Evolutionary conservation across 768 basidiomycete genomes (phyloP), one percentile per base, ranked within the genome.

Genomic region (Pisolithus sp.): DNA sequence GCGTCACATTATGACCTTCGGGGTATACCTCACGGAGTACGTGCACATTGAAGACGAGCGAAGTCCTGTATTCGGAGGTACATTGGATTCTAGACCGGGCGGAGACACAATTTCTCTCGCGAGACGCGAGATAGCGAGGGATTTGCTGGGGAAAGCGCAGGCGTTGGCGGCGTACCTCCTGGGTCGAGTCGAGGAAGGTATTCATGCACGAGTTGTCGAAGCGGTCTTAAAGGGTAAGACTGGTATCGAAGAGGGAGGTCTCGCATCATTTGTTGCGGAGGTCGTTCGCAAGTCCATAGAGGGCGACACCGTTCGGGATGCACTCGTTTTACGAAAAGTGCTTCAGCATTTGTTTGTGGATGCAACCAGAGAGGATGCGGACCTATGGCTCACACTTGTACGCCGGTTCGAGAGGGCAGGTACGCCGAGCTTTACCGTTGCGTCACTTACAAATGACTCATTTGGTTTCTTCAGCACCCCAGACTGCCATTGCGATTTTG

Each of bases 371-470:
- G 71, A 69, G 0, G 91, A 94, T 57, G 83, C 81, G 0, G 92
- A 93, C 53, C 62, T 75, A 39, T 95, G 95, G 92, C 65, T 96
- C 43, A 61, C 70, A 3, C 70, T 87, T n/a, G 86, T 81, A 2
- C 77, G 84, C 62, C 80, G 69, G 56, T 51, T 86, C 2, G 83
- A 89, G 61, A 78, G 74, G 55, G 71, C 69, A 53, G 78, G 93
- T 90, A 24, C 50, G 80, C 61, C 23, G 13, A 24, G 37, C 49
- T 24, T 38, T 20, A 13, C 28, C 10, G 40, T 17, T 58, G 41
- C 39, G 21, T 51, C 9, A 26, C 37, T 31, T 18, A 43, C 21
- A 43, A 10, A 18, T 51, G 21, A 48, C 38, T 44, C 24, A 53
- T 30, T 44, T 24, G 24, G 4, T 44, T 31, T 8, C 34, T 15